Base-by-base conservation (phyloP, 2,329 filamentous ascomycete genomes). In the Ceratocystis colombiana region DNA sequence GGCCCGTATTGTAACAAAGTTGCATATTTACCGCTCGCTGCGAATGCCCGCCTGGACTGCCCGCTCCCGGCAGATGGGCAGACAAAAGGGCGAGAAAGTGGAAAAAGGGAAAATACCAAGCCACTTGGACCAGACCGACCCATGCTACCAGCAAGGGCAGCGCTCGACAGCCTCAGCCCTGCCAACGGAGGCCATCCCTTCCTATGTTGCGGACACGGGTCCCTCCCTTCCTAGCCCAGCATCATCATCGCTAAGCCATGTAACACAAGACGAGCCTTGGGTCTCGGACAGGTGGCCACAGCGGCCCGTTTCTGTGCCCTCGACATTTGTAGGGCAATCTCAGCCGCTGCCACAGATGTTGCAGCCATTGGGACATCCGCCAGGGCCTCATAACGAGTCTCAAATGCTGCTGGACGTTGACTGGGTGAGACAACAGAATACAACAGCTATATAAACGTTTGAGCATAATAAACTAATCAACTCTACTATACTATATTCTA, bases 1-100 rank as follows among this genome's bases (percentile, higher is more conserved):
- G 3, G 76, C 73, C 2, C 78, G 75, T 46, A 71, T 73, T 20
- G 71, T 67, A 0, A 71, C 55, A 15, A 68, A 68, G 20, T 25
- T 68, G 5, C 57, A 57, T 4, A 59, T 68, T 8, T 68, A 68
- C 71, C 53, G 66, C 10, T 44, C 61, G 5, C 59, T 68, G 8
- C 64, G 66, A 5, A 68, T 61, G 20, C 66, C 66, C 1, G 41
- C 46, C 5, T 68, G 66, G 66, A 44, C 53, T n/a, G 22, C 53
- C 3, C 53, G 53, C 22, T 33, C 53, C 17, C 53, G 28, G 6
- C 53, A 57, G 6, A n/a, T 33, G 28, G 22, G 8, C 1, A 33
- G 2, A n/a, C 53, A 57, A 33, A 57, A 33, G 10, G 5, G 12
- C 4, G 30, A 17, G 28, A 28, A 5, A 33, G 4, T 1, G 15